A percentile compares a stretch with the other conserved stretches of the same genome.
These are phyloP conservation scores for Saturnispora zaruensis DNA, from an alignment of 805 yeast species.

Conservation along the genomic window DNA sequence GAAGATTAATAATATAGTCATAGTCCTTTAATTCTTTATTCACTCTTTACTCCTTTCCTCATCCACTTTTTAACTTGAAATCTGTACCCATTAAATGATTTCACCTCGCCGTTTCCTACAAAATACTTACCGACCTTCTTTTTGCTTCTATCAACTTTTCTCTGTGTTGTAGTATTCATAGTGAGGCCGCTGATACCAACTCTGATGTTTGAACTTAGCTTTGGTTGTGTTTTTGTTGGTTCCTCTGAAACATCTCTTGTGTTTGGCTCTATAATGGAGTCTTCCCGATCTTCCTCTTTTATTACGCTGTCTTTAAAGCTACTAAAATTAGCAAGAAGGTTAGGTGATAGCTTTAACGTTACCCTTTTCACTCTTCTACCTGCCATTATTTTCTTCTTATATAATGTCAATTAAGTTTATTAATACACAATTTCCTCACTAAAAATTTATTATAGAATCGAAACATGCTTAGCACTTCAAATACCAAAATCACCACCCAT, in stretches of 20 bases:
- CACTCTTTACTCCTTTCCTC: not conserved
- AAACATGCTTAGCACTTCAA: conserved; percentile 19
- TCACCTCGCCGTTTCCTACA: conserved; percentile 13
- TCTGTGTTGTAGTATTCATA: conserved; percentile 22
- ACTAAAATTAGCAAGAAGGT: not conserved
- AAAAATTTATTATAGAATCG: too few relatives aligned
- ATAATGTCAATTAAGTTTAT: not conserved
- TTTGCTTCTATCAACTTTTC: conserved; percentile 21
- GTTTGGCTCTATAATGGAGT: not conserved
- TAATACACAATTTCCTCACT: not conserved
- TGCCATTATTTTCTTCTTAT: not conserved
- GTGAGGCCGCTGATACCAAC: conserved; percentile 20
- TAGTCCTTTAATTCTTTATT: too few relatives aligned
- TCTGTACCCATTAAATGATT: conserved; percentile 7
- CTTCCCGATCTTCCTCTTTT: not conserved
- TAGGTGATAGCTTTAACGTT: conserved; percentile 14
- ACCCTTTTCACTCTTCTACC: conserved; percentile 6
- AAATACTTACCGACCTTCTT: conserved; percentile 9
- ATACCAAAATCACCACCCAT: conserved; percentile 65
- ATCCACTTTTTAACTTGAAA: conserved; percentile 2
- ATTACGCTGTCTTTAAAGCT: not conserved
- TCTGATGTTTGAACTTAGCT: conserved; percentile 9
- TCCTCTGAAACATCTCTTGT: not conserved
- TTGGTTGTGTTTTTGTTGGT: conserved; percentile 2
- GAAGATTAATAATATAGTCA: too few relatives aligned